Percentiles rank a stretch among this genome's conserved stretches.
These are phyloP conservation scores for Sporothrix phasma DNA, from an alignment of 2,329 filamentous ascomycete species.

Conservation along the genomic window DNA sequence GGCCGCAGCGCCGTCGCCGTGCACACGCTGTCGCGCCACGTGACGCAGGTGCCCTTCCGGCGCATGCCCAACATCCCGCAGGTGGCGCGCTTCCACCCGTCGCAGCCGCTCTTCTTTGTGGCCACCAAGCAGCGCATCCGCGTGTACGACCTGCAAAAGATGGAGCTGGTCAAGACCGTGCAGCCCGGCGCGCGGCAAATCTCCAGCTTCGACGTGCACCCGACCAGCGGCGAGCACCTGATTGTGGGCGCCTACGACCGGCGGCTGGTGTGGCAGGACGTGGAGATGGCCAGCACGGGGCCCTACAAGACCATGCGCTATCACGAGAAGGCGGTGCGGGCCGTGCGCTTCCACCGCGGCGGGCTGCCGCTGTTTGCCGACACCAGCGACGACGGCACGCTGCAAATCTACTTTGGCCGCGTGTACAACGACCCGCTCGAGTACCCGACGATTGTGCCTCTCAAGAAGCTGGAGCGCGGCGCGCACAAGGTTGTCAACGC, in stretches of 20 bases:
- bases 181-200: conserved; percentile 92
- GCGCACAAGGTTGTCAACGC: conserved; percentile 71
- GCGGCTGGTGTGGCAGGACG: conserved; percentile 89
- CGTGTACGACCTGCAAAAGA: conserved; percentile 84
- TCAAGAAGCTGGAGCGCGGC: conserved; percentile 77
- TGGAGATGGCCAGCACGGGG: conserved; percentile 69
- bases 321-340: conserved; percentile 82
- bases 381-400: conserved; percentile 83
- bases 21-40: conserved; percentile 88
- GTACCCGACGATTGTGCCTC: conserved; percentile 89
- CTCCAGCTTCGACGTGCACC: conserved; percentile 85
- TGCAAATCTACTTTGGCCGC: conserved; percentile 96
- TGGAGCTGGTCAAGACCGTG: conserved; percentile 85
- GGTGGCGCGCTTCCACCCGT: conserved; percentile 88
- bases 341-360: conserved; percentile 76
- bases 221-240: conserved; percentile 75
- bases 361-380: conserved; percentile 81
- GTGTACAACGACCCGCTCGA: conserved; percentile 92
- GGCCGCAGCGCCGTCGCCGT: conserved; percentile 77
- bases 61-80: conserved; percentile 65
- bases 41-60: conserved; percentile 90
- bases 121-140: conserved; percentile 90
- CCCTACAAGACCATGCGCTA: conserved; percentile 97
- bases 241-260: conserved; percentile 93
- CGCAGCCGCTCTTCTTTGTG: conserved; percentile 86